Evolutionary conservation across 441 rosid genomes (phyloP), one percentile per base, ranked within the genome.

Genomic region (Gossypium aridum): DNA sequence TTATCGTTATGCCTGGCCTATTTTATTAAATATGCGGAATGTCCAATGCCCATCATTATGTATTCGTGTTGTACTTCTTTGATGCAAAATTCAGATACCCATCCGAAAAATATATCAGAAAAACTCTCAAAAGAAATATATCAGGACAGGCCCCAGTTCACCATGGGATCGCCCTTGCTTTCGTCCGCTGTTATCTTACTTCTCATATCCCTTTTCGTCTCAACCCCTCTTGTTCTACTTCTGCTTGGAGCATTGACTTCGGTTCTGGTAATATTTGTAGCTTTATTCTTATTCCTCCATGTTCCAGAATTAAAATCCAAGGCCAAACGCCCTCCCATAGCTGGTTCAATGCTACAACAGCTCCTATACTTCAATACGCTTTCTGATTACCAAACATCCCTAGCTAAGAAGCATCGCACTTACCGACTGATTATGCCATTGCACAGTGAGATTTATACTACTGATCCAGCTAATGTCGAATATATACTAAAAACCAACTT

Each of bases 401-500:
- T 82, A 31, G 85, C 90, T 6, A 43, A 17, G 43, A 83, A 76
- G 67, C 34, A 82, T 55, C 16, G 61, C 0, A 85, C 90, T 70
- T 82, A 45, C 62, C 79, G 87, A 25, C 17, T 82, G 20, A 56
- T 86, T 12, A 39, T 20, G 65, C 73, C 76, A 59, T 23, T 59
- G 66, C 1, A 75, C 5, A 77, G 82, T 55, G 80, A 82, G 60
- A 67, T 87, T 72, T 83, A 71, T 74, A 85, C 85, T 0, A 73
- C 76, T 0, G 84, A 85, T 65, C 87, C 88, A 13, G 80, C 19
- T 51, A 82, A 76, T 54, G 59, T 87, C 16, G 84, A 87, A 53
- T 71, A 85, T 73, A 75, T 87, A 3, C 79, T 87, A 22, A 82
- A 73, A 74, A 85, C 83, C 70, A 87, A 83, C 72, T 85, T 87